Evolutionary conservation across 2,329 filamentous ascomycete species (phyloP).

Genomic region (Zymoseptoria ardabiliae): DNA sequence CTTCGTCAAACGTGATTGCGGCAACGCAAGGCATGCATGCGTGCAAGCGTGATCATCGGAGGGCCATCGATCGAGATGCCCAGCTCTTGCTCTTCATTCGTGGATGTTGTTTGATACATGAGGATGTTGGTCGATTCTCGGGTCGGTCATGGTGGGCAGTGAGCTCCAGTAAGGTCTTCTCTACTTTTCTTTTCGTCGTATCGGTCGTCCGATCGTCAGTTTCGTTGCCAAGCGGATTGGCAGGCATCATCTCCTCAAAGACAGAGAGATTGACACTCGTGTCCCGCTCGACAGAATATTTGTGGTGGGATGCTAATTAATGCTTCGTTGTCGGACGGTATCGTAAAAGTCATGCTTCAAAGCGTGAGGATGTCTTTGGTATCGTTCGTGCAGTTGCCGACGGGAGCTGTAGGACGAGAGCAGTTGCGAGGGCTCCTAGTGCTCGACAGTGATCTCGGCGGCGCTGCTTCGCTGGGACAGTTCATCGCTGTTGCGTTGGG

Average conservation of each 20-base stretch:
- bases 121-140: conserved; percentile 1
- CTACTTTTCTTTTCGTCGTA: conserved; percentile 16
- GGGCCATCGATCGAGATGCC: not conserved
- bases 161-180: conserved; percentile 15
- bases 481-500: conserved; percentile 56
- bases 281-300: not conserved
- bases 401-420: not conserved
- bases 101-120: not conserved
- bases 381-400: not conserved
- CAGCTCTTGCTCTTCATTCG: not conserved
- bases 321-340: conserved; percentile 8
- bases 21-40: not conserved
- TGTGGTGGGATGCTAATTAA: conserved; percentile 14
- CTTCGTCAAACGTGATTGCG: not conserved
- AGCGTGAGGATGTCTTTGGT: conserved; percentile 1
- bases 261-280: conserved; percentile 4
- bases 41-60: not conserved
- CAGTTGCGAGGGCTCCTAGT: conserved; percentile 27
- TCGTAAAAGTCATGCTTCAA: conserved; percentile 14
- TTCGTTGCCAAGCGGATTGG: conserved; percentile 8
- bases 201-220: conserved; percentile 17
- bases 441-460: conserved; percentile 58
- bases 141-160: conserved; percentile 8
- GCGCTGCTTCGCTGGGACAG: conserved; percentile 51
- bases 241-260: not conserved